Base-by-base conservation (phyloP, 805 yeast genomes). In the Kodamaea sagamina region DNA sequence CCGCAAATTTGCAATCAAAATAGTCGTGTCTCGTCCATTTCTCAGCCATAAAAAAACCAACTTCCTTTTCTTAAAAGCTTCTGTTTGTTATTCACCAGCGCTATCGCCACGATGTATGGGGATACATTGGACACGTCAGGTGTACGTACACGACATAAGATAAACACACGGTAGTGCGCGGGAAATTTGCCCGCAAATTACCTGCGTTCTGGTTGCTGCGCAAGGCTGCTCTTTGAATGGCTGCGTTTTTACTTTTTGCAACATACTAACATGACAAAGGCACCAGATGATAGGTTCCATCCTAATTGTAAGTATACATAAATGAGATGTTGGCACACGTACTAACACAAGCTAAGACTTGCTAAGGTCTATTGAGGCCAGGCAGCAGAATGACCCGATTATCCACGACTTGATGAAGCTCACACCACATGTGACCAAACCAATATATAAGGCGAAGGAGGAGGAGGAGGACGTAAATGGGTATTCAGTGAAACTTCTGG, bases 401-500 rank as follows among this genome's bases (percentile, higher is more conserved):
- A 42, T 59, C 25, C 43, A 50, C 15, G 69, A 64, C 38, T 53
- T 69, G 35, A 50, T 58, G 55, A 68, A 64, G 39, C 48, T 68
- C 19, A 53, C 51, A 25, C 62, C 66, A 8, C 68, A 59, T 36
- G 48, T 48, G 15, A 44, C 50, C 11, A 43, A 43, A 0, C 25
- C 47, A 3, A 46, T 49, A 13, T 5, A 37, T 17, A 21, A 10
- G 42, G 12, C 31, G 41, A 22, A 27, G 34, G 35, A 19, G 17
- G 46, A 25, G 9, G 45, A 42, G 2, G 21, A 41, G 11, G 48
- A 41, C 12, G 56, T 67, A n/a, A 57, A 57, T 19, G 39, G 51
- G 9, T 67, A 67, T 46, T 67, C 73, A n/a, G 50, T 50, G 3
- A 60, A 58, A 26, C 55, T 71, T 32, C 51, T 40, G 36, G 67